Conservation (phyloP, 352 stramenopile genomes). For the Albugo candida region DNA sequence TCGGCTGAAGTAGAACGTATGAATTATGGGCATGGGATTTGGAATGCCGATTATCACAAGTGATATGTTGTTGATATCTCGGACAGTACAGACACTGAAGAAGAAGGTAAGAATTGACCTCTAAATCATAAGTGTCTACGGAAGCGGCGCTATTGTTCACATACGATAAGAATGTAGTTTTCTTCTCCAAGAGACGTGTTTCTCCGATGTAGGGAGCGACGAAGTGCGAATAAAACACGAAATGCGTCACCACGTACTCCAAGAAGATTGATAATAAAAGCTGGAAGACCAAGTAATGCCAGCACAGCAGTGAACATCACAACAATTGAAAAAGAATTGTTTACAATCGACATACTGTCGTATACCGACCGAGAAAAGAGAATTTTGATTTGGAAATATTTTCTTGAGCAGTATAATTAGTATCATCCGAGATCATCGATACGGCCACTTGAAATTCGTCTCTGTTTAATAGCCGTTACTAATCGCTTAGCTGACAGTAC, state of each 20-base stretch:
- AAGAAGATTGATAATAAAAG: conserved; percentile 9
- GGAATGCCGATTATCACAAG: too few species aligned
- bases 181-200: conserved; percentile 1
- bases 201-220: conserved; percentile 5
- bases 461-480: too few species aligned
- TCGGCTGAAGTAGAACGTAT: too few species aligned
- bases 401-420: conserved; percentile 10
- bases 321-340: conserved; percentile 11
- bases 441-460: conserved; percentile 4
- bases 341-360: conserved; percentile 10
- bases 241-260: conserved; percentile 9
- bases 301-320: conserved; percentile 15
- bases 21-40: too few species aligned
- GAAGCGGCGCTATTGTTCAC: too few species aligned
- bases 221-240: conserved; percentile 7
- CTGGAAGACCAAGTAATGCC: conserved; percentile 11
- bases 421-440: conserved; percentile 7
- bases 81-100: too few species aligned
- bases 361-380: conserved; percentile 9
- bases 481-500: too few species aligned
- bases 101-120: too few species aligned
- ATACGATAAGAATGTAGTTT: too few species aligned
- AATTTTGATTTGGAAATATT: conserved; percentile 9
- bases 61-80: too few species aligned
- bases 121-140: too few species aligned